These are phyloP conservation scores for Leccinum incarnatum DNA, from an alignment of 768 basidiomycete genomes.

Conservation along the genomic window DNA sequence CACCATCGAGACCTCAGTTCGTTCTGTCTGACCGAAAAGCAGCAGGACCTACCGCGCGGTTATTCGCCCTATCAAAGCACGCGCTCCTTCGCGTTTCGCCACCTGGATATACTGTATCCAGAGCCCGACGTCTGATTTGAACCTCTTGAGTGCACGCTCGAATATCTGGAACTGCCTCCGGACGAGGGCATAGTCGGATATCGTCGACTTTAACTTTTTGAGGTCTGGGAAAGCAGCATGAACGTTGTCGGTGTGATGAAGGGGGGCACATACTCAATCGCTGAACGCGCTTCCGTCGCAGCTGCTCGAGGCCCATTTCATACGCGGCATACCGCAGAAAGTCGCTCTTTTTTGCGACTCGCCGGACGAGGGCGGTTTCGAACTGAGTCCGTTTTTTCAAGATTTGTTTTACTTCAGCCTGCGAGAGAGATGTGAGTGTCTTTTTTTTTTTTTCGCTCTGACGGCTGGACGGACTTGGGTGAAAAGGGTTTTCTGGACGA, in stretches of 20 bases:
- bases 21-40: background rate
- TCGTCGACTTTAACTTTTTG: conserved; percentile 44
- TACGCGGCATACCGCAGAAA: conserved; percentile 90
- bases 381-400: conserved; percentile 80
- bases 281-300: conserved; percentile 72
- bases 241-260: background rate
- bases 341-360: conserved; percentile 82
- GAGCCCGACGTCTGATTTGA: conserved; percentile 81
- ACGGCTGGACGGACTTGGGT: conserved; percentile 53
- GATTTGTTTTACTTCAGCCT: conserved; percentile 83
- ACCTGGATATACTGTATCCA: conserved; percentile 90
- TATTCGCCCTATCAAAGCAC: conserved; percentile 75
- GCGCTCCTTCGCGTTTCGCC: conserved; percentile 77
- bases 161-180: conserved; percentile 87
- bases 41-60: conserved; percentile 63
- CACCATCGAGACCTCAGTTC: conserved; percentile 5
- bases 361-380: conserved; percentile 80
- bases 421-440: background rate
- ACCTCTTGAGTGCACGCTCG: conserved; percentile 83
- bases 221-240: conserved; percentile 26
- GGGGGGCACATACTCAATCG: conserved; percentile 55
- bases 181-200: conserved; percentile 84
- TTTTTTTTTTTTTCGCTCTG: background rate
- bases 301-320: conserved; percentile 83
- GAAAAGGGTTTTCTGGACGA: conserved; percentile 82